Percentiles rank a stretch among this genome's conserved stretches.
Evolutionary conservation across 2,329 filamentous ascomycete species (phyloP).

Genomic region (Alternaria sp.): DNA sequence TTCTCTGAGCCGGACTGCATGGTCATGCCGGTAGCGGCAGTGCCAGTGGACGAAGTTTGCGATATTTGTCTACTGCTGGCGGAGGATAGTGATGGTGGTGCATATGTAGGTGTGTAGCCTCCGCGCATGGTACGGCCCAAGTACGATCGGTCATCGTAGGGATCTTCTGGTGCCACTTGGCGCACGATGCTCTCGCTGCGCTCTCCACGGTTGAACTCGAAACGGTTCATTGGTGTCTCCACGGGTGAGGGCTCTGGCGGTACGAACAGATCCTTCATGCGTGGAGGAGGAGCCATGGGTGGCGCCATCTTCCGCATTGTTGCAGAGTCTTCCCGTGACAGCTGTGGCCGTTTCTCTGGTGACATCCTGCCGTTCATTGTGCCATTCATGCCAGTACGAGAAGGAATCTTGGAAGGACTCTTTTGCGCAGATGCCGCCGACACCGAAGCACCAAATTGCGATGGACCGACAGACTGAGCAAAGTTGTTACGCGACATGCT

Average conservation of each 20-base stretch:
- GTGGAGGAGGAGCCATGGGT: slow-evolving; percentile 73
- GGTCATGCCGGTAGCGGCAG: slow-evolving; percentile 60
- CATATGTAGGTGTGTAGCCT: slow-evolving; percentile 37
- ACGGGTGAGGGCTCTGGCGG: slow-evolving; percentile 54
- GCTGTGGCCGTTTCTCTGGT: slow-evolving; percentile 68
- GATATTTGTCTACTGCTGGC: slow-evolving; percentile 70
- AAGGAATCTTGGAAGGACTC: slow-evolving; percentile 74
- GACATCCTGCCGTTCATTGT: slow-evolving; percentile 79
- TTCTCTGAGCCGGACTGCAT: slow-evolving; percentile 87
- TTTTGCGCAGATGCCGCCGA: slow-evolving; percentile 42
- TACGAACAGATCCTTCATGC: slow-evolving; percentile 83
- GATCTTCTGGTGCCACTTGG: slow-evolving; percentile 76
- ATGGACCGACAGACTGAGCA: slow-evolving; percentile 40
- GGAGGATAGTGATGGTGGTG: slow-evolving; percentile 37
- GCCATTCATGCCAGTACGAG: slow-evolving; percentile 73
- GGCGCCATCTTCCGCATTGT: slow-evolving; percentile 53
- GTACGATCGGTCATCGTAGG: slow-evolving; percentile 71
- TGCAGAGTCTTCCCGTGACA: slow-evolving; percentile 40
- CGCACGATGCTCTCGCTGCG: slow-evolving; percentile 67
- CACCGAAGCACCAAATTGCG: slow-evolving; percentile 39
- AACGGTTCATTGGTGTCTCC: slow-evolving; percentile 56
- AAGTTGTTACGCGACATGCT: slow-evolving; percentile 49
- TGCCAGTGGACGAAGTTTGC: slow-evolving; percentile 63
- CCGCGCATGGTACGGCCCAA: slow-evolving; percentile 43
- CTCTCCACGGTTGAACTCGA: slow-evolving; percentile 52